Conservation (phyloP, 2,329 filamentous ascomycete genomes). For the Cytospora schulzeri region DNA sequence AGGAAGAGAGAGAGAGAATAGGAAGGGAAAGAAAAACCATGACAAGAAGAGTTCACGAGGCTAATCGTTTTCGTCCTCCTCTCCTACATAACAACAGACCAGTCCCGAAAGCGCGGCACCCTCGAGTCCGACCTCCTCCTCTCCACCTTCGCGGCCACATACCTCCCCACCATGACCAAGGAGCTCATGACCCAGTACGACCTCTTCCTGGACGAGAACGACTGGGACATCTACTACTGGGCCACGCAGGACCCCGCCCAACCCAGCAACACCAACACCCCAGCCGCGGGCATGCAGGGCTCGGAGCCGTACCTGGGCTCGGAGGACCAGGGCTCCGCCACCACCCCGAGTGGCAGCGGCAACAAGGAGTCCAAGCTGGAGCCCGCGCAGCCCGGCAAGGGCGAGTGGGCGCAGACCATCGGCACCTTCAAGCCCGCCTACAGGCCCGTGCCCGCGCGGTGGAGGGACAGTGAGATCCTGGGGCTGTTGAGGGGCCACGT, state of each 20-base stretch:
- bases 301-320: conserved; percentile 33
- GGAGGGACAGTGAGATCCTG: conserved; percentile 82
- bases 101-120: conserved; percentile 93
- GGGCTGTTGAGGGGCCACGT: conserved; percentile 79
- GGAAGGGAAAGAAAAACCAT: not conserved
- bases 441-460: conserved; percentile 82
- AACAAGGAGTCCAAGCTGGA: conserved; percentile 32
- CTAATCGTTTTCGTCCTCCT: not conserved
- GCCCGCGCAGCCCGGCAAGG: conserved; percentile 45
- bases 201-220: conserved; percentile 94
- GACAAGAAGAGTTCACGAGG: not conserved
- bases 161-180: conserved; percentile 73
- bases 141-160: conserved; percentile 85
- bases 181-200: conserved; percentile 83
- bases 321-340: conserved; percentile 23
- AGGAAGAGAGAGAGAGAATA: no score
- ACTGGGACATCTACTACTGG: conserved; percentile 99
- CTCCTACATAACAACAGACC: no score
- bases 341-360: no score
- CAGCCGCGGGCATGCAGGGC: conserved; percentile 33
- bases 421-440: conserved; percentile 94
- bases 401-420: conserved; percentile 96
- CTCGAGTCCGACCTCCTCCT: conserved; percentile 95
- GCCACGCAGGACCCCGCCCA: conserved; percentile 85
- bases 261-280: conserved; percentile 48